Percentiles rank a stretch among this genome's conserved stretches.
Conservation (phyloP, 1,284 basidiomycete genomes). For the Cutaneotrichosporon cavernicola region DNA sequence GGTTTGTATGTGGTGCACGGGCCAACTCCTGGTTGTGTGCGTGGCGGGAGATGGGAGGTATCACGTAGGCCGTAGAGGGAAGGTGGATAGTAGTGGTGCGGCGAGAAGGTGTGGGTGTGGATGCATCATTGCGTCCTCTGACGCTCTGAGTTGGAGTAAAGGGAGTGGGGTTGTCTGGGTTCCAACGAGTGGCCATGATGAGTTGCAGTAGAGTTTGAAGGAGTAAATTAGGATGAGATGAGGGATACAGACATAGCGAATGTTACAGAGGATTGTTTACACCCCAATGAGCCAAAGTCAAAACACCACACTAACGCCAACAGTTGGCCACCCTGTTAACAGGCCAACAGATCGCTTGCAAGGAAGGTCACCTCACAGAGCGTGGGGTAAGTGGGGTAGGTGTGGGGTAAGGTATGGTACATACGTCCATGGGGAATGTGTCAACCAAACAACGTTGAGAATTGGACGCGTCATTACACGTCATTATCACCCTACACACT, state of each 20-base stretch:
- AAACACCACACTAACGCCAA: too few relatives aligned
- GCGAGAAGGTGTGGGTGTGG: constrained; percentile 22
- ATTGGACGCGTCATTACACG: too few relatives aligned
- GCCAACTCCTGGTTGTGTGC: background rate
- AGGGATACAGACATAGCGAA: too few relatives aligned
- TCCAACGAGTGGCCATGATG: constrained; percentile 13
- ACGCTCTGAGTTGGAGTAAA: constrained; percentile 3
- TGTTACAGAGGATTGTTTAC: too few relatives aligned
- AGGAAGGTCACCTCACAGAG: too few relatives aligned
- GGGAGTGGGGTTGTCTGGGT: constrained; percentile 24
- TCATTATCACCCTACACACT: too few relatives aligned
- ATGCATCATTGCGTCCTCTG: constrained; percentile 3
- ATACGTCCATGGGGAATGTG: too few relatives aligned
- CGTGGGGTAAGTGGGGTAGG: background rate
- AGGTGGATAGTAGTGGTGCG: constrained; percentile 18
- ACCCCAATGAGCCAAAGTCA: too few relatives aligned
- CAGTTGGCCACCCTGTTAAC: too few relatives aligned
- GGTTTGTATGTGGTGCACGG: constrained; percentile 6
- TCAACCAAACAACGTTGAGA: too few relatives aligned
- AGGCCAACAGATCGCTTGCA: too few relatives aligned
- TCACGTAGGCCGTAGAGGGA: constrained; percentile 21
- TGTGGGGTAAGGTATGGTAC: background rate
- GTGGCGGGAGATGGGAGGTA: background rate
- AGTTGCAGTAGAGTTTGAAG: background rate
- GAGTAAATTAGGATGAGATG: too few relatives aligned